Evolutionary conservation across 1,139 yeast genomes (phyloP).

Genomic region (Blastobotrys petasosporus): DNA sequence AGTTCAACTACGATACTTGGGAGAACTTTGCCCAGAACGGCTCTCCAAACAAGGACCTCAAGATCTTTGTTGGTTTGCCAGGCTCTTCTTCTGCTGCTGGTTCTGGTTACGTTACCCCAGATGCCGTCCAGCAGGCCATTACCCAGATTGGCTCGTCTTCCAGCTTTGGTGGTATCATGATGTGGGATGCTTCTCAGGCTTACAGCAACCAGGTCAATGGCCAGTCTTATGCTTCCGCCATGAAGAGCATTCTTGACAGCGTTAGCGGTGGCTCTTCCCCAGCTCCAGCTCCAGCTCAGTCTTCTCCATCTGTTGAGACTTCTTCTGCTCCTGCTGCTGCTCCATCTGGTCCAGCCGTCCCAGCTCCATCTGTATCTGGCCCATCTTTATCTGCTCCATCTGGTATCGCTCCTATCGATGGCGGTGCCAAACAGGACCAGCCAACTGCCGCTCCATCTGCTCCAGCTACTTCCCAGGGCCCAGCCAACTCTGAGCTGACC

Average conservation of each 20-base stretch:
- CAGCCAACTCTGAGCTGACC: conserved; percentile 13
- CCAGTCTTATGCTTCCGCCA: conserved; percentile 39
- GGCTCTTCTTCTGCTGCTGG: conserved; percentile 66
- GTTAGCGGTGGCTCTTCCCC: conserved; percentile 12
- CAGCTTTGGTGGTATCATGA: conserved; percentile 75
- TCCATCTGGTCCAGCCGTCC: conserved; percentile 11
- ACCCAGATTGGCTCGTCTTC: conserved; percentile 37
- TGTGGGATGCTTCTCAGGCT: conserved; percentile 92
- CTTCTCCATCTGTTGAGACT: conserved; percentile 10
- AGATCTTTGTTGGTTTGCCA: conserved; percentile 67
- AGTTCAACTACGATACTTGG: conserved; percentile 89
- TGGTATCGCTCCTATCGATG: conserved; percentile 13
- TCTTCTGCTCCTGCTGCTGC: conserved; percentile 12
- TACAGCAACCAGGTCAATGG: conserved; percentile 47
- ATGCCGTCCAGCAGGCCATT: conserved; percentile 23
- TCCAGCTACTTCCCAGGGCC: conserved; percentile 19
- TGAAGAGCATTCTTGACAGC: conserved; percentile 37
- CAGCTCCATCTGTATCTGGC: conserved; percentile 12
- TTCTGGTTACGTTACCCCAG: conserved; percentile 48
- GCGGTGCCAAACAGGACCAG: conserved; percentile 16
- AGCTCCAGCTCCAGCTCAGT: conserved; percentile 2
- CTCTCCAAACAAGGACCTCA: conserved; percentile 56
- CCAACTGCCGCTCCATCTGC: conserved; percentile 17
- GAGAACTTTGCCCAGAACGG: conserved; percentile 50
- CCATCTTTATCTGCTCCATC: conserved; percentile 13